Evolutionary conservation across 345 rosid genomes (phyloP), one percentile per base, ranked within the genome.

Genomic region (Balakata baccata): DNA sequence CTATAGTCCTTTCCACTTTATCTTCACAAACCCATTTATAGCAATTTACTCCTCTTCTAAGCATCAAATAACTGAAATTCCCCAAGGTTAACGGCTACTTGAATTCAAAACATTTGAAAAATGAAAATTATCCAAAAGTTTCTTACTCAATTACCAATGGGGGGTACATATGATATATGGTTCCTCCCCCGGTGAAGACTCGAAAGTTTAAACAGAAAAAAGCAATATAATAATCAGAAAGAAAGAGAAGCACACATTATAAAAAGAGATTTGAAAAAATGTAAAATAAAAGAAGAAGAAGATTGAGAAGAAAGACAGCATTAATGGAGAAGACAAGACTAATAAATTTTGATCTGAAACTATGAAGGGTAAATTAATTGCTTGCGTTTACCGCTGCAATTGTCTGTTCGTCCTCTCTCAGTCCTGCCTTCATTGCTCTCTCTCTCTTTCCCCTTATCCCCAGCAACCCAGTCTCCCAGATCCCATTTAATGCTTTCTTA

Each of bases 321-420:
- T 86, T 90, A 84, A 88, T 86, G 92, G 85, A 59, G 80, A 86
- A 78, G 81, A 83, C 86, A 82, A 84, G 78, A 56, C 82, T 83
- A 81, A 82, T 84, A 77, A 87, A 78, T 84, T 73, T 57, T 67
- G 77, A 81, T 78, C 75, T 74, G 68, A 79, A 49, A 53, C 38
- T 52, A 38, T 41, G 73, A 72, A 60, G 61, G 71, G 79, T 51
- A 75, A 79, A 74, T 83, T 85, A 85, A 77, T 81, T 66, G 86
- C 82, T 81, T 83, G 80, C 81, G 80, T 79, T 83, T 80, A 71
- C 82, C 89, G 72, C 86, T 78, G 84, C 87, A 81, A 77, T 76
- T 76, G 79, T 81, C 84, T 84, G 72, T 64, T 75, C 45, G 46
- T 74, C 74, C 69, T 74, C 79, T 64, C 69, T 73, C 66, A 34